Base-by-base conservation (phyloP, 805 yeast genomes). In the Wickerhamiella parazyma region DNA sequence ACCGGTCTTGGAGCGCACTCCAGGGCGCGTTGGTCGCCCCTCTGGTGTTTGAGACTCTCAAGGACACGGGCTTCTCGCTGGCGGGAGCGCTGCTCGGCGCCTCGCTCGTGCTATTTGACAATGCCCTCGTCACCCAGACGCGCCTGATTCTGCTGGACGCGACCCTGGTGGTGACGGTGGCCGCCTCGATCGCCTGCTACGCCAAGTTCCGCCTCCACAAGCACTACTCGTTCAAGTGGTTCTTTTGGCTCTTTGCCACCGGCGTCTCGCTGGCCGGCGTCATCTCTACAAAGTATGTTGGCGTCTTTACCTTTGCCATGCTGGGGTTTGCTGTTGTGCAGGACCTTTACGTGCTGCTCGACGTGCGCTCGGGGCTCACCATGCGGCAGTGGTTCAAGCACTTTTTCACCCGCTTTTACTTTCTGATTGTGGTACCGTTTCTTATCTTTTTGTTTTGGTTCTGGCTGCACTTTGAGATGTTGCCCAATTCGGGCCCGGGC, bases 221-320 rank as follows among this genome's bases (percentile, higher is more conserved):
- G 34, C 80, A 94, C n/a, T 84, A 87, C 57, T 58, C 81, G 10
- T 67, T 77, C 55, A 72, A 75, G 57, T 89, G 98, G 96, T 91
- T 94, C 94, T 76, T 76, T 59, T 89, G 96, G 95, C 64, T 91
- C 42, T 53, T 80, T 19, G 64, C 81, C 46, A 81, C 94, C 7
- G 99, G 99, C 51, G 65, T 85, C 42, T 68, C 76, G 37, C 76
- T 91, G 55, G 97, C 98, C 34, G 82, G 91, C 61, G 81, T 87
- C 16, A 80, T 89, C 58, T 80, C 94, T 22, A 94, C 86, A 46
- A 91, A 91, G 65, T 85, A 87, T 95, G 97, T 91, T 46, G 99
- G 99, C 55, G 70, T 89, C 45, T 84, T 91, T 56, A 83, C 84
- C 48, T 89, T 94, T 45, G 62, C 85, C 14, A 66, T 86, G 49